Percentiles rank a stretch among this genome's conserved stretches.
Evolutionary conservation across 1,139 yeast species (phyloP).

Genomic region (Yamadazyma siamensis): DNA sequence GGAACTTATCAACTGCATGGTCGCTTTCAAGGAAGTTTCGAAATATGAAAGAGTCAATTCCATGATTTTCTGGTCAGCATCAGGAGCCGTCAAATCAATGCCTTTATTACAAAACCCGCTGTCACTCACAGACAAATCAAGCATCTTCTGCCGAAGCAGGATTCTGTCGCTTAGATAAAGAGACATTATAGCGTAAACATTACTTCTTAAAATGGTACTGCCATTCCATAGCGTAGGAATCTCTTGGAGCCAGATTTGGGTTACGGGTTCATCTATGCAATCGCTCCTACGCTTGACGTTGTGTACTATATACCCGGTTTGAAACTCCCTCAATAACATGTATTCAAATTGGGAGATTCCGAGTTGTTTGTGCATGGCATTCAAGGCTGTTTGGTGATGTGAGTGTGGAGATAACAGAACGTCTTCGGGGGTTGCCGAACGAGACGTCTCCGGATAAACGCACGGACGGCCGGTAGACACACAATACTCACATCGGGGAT

Average conservation of each 20-base stretch:
- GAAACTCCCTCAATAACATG: conserved; percentile 17
- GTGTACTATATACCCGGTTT: too few species aligned
- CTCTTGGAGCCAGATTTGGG: conserved; percentile 2
- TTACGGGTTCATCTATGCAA: too few species aligned
- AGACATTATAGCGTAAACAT: conserved; percentile 1
- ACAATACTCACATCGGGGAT: conserved; percentile 35
- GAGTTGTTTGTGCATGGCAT: conserved; percentile 12
- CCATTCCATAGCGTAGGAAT: conserved; percentile 3
- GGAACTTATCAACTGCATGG: too few species aligned
- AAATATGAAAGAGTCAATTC: too few species aligned
- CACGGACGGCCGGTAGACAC: conserved; percentile 26
- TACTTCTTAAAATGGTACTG: conserved; percentile 1
- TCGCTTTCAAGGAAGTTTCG: too few species aligned
- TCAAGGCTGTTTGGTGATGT: background rate
- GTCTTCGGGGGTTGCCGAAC: too few species aligned
- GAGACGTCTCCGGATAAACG: conserved; percentile 18
- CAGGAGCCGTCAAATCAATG: too few species aligned
- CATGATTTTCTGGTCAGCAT: too few species aligned
- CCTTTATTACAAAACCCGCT: too few species aligned
- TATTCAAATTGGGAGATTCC: conserved; percentile 23
- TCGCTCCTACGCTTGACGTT: too few species aligned
- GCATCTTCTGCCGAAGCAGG: background rate
- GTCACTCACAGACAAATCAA: too few species aligned
- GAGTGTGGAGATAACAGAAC: too few species aligned
- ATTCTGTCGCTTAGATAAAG: background rate